Evolutionary conservation across 1,284 basidiomycete species (phyloP).

Genomic region (Meira miltonrushii): DNA sequence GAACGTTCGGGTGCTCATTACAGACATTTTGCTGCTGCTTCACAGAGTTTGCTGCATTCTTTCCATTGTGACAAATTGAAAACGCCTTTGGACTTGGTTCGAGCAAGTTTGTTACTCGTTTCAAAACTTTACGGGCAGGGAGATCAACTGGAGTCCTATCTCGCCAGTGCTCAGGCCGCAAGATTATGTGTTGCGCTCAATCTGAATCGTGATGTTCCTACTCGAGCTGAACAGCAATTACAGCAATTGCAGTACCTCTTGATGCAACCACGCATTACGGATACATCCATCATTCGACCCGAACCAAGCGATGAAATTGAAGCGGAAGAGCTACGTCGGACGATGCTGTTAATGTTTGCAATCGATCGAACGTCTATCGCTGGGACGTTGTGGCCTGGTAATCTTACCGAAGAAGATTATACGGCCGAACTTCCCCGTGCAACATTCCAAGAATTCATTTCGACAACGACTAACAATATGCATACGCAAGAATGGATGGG

Average conservation of each 20-base stretch:
- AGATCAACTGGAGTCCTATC: constrained; percentile 35
- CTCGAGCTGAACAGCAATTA: background rate
- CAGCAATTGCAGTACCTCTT: background rate
- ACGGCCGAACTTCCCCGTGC: background rate
- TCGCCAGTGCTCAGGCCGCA: constrained; percentile 12
- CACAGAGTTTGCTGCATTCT: background rate
- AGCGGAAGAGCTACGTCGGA: background rate
- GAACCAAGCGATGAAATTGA: constrained; percentile 4
- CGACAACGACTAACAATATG: background rate
- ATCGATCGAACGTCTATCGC: background rate
- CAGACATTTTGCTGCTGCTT: background rate
- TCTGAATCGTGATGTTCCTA: background rate
- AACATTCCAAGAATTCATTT: background rate
- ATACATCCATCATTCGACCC: constrained; percentile 1
- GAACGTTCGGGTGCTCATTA: background rate
- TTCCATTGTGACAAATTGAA: background rate
- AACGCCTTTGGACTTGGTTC: constrained; percentile 22
- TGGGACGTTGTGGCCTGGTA: background rate
- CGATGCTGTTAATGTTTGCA: background rate
- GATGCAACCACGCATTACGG: background rate
- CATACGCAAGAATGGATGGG: background rate
- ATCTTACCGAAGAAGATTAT: background rate
- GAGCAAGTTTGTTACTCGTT: constrained; percentile 26
- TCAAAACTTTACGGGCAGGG: constrained; percentile 34
- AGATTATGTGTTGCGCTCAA: constrained; percentile 1